phyloP scores from a whole-genome alignment of 768 basidiomycete species.

The Sarcomyxa edulis region DNA sequence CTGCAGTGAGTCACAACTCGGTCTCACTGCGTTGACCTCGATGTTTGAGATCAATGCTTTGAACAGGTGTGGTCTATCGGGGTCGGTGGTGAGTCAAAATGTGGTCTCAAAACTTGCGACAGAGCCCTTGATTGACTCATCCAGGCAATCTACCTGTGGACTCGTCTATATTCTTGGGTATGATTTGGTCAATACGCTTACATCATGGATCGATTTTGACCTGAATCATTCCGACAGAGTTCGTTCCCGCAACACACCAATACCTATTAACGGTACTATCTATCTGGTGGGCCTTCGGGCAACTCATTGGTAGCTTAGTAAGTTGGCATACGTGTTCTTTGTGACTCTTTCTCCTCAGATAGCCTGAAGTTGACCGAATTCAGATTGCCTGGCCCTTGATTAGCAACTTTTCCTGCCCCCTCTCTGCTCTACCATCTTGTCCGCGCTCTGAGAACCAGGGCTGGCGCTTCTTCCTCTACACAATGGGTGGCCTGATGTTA shows the following conservation, averaged over 20 bases:
- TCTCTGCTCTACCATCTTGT: constrained; percentile 22
- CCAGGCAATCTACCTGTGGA: constrained; percentile 60
- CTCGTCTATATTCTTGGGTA: constrained; percentile 70
- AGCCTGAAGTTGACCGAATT: too few species aligned
- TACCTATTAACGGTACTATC: constrained; percentile 72
- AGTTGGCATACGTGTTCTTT: not conserved
- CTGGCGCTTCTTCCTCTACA: constrained; percentile 73
- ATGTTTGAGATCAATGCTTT: too few species aligned
- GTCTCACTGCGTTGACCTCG: too few species aligned
- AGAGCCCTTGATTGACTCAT: constrained; percentile 5
- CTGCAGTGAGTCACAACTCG: too few species aligned
- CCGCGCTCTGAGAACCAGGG: constrained; percentile 53
- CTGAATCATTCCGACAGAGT: constrained; percentile 36
- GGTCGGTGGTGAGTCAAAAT: constrained; percentile 44
- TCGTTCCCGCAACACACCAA: constrained; percentile 67
- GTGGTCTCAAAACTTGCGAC: not conserved
- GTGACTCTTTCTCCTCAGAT: not conserved
- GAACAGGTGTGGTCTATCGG: constrained; percentile 71
- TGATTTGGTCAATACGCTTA: too few species aligned
- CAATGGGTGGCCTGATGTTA: constrained; percentile 69
- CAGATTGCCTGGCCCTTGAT: constrained; percentile 73
- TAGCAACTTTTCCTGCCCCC: constrained; percentile 58
- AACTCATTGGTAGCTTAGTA: constrained; percentile 50
- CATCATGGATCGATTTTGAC: not conserved
- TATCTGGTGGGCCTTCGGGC: constrained; percentile 79